phyloP scores from a whole-genome alignment of 2,329 filamentous ascomycete genomes.

The Biscogniauxia sp. region DNA sequence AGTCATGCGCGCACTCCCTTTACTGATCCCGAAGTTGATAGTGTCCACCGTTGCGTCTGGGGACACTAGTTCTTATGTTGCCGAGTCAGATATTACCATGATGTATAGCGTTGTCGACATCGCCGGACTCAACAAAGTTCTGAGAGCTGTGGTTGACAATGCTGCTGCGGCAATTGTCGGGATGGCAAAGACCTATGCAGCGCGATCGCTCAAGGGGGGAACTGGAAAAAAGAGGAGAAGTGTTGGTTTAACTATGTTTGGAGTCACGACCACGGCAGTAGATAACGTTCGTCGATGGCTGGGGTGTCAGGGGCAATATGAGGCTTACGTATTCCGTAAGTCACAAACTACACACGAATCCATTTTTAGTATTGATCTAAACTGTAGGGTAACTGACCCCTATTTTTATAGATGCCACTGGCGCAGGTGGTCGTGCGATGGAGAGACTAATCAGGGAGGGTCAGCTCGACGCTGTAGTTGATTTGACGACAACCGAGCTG shows the following conservation, averaged over 20 bases:
- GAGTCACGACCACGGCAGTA: slow-evolving; percentile 67
- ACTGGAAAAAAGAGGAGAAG: slow-evolving; percentile 38
- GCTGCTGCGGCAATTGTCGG: slow-evolving; percentile 60
- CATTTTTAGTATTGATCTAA: not conserved
- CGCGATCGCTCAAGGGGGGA: slow-evolving; percentile 5
- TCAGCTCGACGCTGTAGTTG: slow-evolving; percentile 63
- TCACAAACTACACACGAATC: not conserved
- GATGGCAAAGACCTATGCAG: slow-evolving; percentile 50
- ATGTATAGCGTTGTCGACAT: slow-evolving; percentile 73
- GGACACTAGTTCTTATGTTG: slow-evolving; percentile 62
- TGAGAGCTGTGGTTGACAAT: slow-evolving; percentile 58
- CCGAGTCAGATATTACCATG: slow-evolving; percentile 66
- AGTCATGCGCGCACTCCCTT: slow-evolving; percentile 60
- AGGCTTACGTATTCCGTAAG: slow-evolving; percentile 60
- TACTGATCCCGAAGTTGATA: slow-evolving; percentile 69
- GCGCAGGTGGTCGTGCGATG: slow-evolving; percentile 67
- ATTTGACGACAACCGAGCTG: slow-evolving; percentile 71
- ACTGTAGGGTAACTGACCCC: not conserved
- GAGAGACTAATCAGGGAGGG: slow-evolving; percentile 59
- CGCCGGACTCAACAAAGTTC: slow-evolving; percentile 60
- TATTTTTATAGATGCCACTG: slow-evolving; percentile 52
- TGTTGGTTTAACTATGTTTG: slow-evolving; percentile 71
- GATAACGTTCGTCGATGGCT: slow-evolving; percentile 53
- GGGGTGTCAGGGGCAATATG: slow-evolving; percentile 41
- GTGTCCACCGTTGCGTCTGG: slow-evolving; percentile 69